Evolutionary conservation across 108 stramenopile genomes (phyloP), one percentile per base, ranked within the genome.

Genomic region (Cyclostephanos tholiformis): DNA sequence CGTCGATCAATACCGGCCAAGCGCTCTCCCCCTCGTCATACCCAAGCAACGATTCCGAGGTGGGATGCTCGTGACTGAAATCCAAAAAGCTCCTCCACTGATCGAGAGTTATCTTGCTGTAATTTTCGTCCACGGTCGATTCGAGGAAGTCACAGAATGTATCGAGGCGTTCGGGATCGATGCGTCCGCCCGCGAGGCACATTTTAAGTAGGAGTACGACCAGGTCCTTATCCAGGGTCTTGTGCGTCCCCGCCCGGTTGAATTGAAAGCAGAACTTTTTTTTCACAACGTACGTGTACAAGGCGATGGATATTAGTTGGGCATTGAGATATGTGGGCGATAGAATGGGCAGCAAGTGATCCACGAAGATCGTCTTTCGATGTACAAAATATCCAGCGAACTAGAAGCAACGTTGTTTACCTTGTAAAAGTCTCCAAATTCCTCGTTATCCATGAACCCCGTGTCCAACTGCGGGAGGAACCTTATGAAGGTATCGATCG

Each of bases 351-450:
- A n/a, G n/a, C n/a, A n/a, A n/a, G n/a, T n/a, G n/a, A n/a, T n/a
- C n/a, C n/a, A n/a, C n/a, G n/a, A n/a, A n/a, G n/a, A n/a, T n/a
- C 23, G 17, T 51, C 38, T 30, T 32, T 52, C n/a, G 35, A 51
- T n/a, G n/a, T n/a, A 27, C 13, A 32, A 52, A 44, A 56, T 65
- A 60, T 22, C 43, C 58, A 49, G 26, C 20, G 16, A 65, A 35
- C 13, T 22, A 65, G n/a, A 43, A 10, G 36, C 72, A 52, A 4
- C 27, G 20, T 27, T 51, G 65, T 35, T 41, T 53, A 89, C 88
- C 85, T 93, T 94, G 84, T 88, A 94, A 87, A 94, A 94, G n/a
- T 92, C 91, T 76, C 84, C 90, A 63, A 97, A 95, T 69, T 95
- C 93, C 4, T 69, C 69, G 26, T 50, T 67, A 63, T 94, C 95